Base-by-base conservation (phyloP, 2,329 filamentous ascomycete species). In the Fusarium sambucinum region DNA sequence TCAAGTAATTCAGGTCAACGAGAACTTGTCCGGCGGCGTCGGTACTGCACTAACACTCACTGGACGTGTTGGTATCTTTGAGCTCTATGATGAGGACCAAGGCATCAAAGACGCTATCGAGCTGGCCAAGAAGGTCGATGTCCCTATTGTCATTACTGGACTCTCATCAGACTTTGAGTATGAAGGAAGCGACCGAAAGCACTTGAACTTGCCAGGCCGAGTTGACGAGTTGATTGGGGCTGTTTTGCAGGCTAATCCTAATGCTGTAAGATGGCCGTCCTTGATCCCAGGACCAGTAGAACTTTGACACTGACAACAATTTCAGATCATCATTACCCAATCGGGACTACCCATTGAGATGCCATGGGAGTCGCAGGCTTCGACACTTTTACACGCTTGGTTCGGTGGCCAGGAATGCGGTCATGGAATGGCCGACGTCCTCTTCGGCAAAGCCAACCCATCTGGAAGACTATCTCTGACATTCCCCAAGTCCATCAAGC, bases 181-280 rank as follows among this genome's bases (percentile, higher is more conserved):
- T 5, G 75, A 92, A 88, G 80, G 81, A 55, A 89, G 89, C 50
- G 90, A 92, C 74, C 85, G 90, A 50, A 91, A 90, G 74, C 90
- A 91, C 74, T 79, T 92, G 32, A 90, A 88, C 5, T 77, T 91
- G 2, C 92, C 90, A 85, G 81, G 66, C 1, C 70, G 69, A 1
- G 89, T 87, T 37, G 89, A 92, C 46, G 79, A 83, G 9, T 75
- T 92, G 57, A 86, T 90, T 67, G 75, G 79, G 7, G 81, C 82
- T 1, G 84, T 90, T 0, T 77, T 87, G 27, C 80, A 82, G 0
- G 86, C 79, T 3, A 90, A 90, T 69, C 80, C 86, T 2, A 86
- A 87, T 37, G 83, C 87, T 13, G 84, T 86, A 11, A 89, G 67
- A 86, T 85, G 9, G 21, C 11, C 10, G 7, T 7, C n/a, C 4